Evolutionary conservation across 2,329 filamentous ascomycete species (phyloP), one percentile per base, ranked within the genome.

Genomic region (Aspergillus spinulosporus): DNA sequence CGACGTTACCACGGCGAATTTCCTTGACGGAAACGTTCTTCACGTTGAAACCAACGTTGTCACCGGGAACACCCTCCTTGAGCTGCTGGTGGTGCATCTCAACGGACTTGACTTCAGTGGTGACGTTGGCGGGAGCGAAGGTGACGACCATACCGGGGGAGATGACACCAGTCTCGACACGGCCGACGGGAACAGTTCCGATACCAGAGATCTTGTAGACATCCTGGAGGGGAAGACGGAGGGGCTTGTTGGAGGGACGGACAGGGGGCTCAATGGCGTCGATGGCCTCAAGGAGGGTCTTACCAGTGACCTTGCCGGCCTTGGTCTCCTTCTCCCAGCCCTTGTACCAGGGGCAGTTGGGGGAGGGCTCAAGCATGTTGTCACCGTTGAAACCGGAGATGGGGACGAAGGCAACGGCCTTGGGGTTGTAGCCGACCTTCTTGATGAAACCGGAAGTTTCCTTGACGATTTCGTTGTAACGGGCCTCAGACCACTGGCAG

Each of bases 21-120:
- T 99, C 94, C 92, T 99, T 99, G 84, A 99, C 94, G 81, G 94
- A 97, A 76, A 99, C 94, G 94, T 99, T 99, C 92, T 99, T 99
- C 84, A 99, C 93, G 90, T 99, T 99, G 92, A 99, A 99, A 74
- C 94, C 94, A 80, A 99, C 94, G 86, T 99, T 99, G 90, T 99
- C 94, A 88, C 94, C 94, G 76, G 94, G 94, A 68, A 90, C 76
- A 90, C 94, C 94, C 87, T 96, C 88, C 67, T 78, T 62, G 72
- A 99, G 92, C 89, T 97, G 92, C 86, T 97, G 91, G 92, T 97
- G 93, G 88, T 97, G 93, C 94, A 99, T 99, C 86, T 99, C 94
- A 75, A 99, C 94, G 81, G 93, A 97, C 92, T 99, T 99, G 88
- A 97, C 94, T 90, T 99, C 94, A 86, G 94, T 97, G 88, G 94